phyloP scores from a whole-genome alignment of 805 yeast species.

The Wickerhamomyces pijperi region DNA sequence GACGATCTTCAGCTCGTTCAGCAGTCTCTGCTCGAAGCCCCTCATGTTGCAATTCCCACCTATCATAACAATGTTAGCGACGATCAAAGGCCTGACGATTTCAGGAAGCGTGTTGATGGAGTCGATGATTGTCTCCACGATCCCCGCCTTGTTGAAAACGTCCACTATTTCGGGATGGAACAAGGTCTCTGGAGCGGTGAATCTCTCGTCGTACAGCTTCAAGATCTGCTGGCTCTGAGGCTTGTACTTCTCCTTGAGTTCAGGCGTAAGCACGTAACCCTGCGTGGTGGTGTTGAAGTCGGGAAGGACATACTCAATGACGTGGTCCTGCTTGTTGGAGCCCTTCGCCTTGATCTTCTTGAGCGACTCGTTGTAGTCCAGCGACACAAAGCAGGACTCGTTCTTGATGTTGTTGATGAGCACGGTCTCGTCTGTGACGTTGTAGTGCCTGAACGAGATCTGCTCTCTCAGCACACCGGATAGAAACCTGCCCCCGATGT shows the following conservation, averaged over 20 bases:
- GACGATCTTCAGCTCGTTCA: conserved; percentile 51
- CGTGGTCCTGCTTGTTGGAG: conserved; percentile 18
- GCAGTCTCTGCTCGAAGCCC: conserved; percentile 53
- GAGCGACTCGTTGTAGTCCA: conserved; percentile 40
- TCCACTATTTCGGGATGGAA: conserved; percentile 81
- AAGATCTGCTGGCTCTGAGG: conserved; percentile 53
- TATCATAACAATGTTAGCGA: conserved; percentile 65
- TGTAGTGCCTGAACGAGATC: conserved; percentile 83
- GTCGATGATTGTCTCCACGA: conserved; percentile 60
- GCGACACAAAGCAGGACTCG: conserved; percentile 56
- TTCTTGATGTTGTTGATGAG: conserved; percentile 82
- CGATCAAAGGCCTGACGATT: conserved; percentile 58
- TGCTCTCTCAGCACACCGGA: conserved; percentile 78
- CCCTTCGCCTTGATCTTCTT: conserved; percentile 21
- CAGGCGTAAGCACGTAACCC: conserved; percentile 50
- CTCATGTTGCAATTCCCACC: conserved; percentile 77
- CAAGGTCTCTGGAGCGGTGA: conserved; percentile 75
- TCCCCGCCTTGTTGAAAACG: conserved; percentile 63
- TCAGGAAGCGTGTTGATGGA: conserved; percentile 64
- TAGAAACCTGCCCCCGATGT: conserved; percentile 78
- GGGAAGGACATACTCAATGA: conserved; percentile 73
- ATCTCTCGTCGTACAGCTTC: conserved; percentile 70
- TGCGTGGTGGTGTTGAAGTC: conserved; percentile 71
- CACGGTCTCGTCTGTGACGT: conserved; percentile 83
- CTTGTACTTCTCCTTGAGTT: conserved; percentile 16